Evolutionary conservation across 176 grass and related monocot species (phyloP).

Genomic region (Puya raimondii): DNA sequence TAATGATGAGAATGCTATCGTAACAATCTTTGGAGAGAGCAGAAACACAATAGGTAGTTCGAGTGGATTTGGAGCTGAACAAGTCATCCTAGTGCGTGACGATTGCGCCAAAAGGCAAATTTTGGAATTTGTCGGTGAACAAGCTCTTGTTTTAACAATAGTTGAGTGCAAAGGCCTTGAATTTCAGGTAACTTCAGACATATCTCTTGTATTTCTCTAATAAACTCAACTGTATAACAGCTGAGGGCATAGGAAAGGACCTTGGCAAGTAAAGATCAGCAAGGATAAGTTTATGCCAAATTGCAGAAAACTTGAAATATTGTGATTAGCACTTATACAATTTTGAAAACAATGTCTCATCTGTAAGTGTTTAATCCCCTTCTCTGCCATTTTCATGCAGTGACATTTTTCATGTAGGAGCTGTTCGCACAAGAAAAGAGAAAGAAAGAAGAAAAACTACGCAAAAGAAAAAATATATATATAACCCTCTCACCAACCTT

Average conservation of each 20-base stretch:
- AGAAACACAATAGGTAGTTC: conserved; percentile 7
- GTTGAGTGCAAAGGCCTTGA: conserved; percentile 93
- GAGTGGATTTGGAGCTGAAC: conserved; percentile 79
- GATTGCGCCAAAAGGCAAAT: conserved; percentile 63
- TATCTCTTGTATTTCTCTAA: neutral
- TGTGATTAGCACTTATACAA: too few species aligned
- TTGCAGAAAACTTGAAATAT: too few species aligned
- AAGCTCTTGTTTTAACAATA: conserved; percentile 76
- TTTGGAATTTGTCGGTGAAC: conserved; percentile 47
- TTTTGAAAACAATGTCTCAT: too few species aligned
- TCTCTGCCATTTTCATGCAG: neutral
- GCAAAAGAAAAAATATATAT: too few species aligned
- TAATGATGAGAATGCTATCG: conserved; percentile 73
- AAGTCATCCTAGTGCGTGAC: conserved; percentile 78
- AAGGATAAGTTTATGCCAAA: too few species aligned
- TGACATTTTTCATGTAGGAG: neutral
- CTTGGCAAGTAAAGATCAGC: too few species aligned
- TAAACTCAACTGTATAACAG: neutral
- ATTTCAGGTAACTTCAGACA: conserved; percentile 45
- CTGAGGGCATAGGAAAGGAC: conserved; percentile 27
- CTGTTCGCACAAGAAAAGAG: too few species aligned
- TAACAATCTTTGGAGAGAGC: conserved; percentile 67
- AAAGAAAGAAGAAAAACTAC: too few species aligned
- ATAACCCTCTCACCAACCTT: too few species aligned
- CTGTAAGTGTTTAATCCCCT: neutral